Evolutionary conservation across 2,329 filamentous ascomycete species (phyloP), one percentile per base, ranked within the genome.

Genomic region (Reticulascus tulasneorum): DNA sequence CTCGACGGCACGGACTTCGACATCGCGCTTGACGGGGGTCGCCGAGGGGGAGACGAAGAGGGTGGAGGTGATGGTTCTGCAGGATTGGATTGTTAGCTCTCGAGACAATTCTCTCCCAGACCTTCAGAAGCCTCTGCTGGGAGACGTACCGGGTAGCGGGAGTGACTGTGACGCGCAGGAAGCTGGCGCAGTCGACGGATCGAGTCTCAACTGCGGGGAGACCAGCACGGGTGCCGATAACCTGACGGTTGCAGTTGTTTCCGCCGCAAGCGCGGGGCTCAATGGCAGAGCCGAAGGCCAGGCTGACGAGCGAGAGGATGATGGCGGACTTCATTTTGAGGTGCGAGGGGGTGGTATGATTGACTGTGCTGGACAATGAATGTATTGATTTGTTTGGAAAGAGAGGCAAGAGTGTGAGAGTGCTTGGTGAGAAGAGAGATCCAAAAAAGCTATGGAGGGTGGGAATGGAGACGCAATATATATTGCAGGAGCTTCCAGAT

Each of bases 211-310:
- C 11, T 19, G 17, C 16, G 15, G 20, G 37, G 28, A 65, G 55
- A 29, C 60, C 59, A 16, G 41, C 46, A 17, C 60, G 55, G 34
- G 63, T 66, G 39, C 64, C 63, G 20, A 63, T 67, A 38, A 69
- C 58, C 40, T 63, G 59, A 29, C 63, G 62, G 53, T 63, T 63
- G 56, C 65, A 69, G 58, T 67, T 68, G 57, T 69, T 62, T 48
- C 57, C 62, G 40, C 52, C 47, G 50, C 60, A 65, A 38, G 44
- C 45, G 38, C 60, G 60, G 40, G 47, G 42, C 33, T 60, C 53
- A 22, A 64, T 38, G 32, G 54, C 49, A 47, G 50, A 48, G 33
- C 58, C 61, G 27, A 60, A 44, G 45, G 56, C 60, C 30, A 55
- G 46, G 39, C 55, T 57, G 39, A 54, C 56, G 34, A 64, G 47